A percentile compares a stretch with the other conserved stretches of the same genome.
phyloP scores from a whole-genome alignment of 1,139 yeast species.

The Suhomyces bokatorum region DNA sequence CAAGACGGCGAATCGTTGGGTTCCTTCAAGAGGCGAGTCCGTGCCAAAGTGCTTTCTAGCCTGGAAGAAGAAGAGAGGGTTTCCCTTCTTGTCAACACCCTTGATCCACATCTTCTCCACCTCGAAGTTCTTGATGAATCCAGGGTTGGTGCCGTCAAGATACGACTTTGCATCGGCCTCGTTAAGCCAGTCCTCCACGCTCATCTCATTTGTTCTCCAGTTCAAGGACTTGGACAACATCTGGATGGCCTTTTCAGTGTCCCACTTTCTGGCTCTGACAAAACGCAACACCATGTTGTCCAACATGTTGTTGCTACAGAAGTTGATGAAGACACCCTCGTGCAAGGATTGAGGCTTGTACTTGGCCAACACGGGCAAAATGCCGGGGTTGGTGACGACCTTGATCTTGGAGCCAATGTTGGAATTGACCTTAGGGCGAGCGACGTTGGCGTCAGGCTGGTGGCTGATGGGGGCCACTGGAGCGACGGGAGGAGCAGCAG shows the following conservation, averaged over 20 bases:
- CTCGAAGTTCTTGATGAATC: constrained; percentile 40
- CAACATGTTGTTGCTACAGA: constrained; percentile 33
- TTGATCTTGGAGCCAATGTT: constrained; percentile 2
- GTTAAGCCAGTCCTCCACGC: constrained; percentile 32
- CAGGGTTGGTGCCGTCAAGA: constrained; percentile 32
- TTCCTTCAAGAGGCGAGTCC: constrained; percentile 40
- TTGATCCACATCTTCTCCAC: constrained; percentile 41
- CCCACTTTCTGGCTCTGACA: constrained; percentile 47
- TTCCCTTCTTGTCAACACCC: constrained; percentile 40
- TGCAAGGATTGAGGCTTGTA: constrained; percentile 32
- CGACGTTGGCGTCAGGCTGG: neutral
- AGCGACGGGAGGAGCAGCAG: neutral
- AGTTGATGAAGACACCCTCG: constrained; percentile 19
- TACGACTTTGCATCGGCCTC: constrained; percentile 46
- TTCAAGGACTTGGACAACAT: constrained; percentile 41
- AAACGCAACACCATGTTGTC: constrained; percentile 41
- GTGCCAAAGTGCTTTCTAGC: constrained; percentile 44
- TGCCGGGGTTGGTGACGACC: constrained; percentile 21
- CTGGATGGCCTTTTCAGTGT: constrained; percentile 31
- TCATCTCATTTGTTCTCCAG: constrained; percentile 38
- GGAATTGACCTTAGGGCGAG: neutral
- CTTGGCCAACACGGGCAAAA: constrained; percentile 22
- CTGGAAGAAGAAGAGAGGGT: constrained; percentile 42
- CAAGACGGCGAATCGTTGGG: constrained; percentile 40
- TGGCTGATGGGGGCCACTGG: neutral